Evolutionary conservation across 2,329 filamentous ascomycete genomes (phyloP), one percentile per base, ranked within the genome.

Genomic region (Phialocephala sp.): DNA sequence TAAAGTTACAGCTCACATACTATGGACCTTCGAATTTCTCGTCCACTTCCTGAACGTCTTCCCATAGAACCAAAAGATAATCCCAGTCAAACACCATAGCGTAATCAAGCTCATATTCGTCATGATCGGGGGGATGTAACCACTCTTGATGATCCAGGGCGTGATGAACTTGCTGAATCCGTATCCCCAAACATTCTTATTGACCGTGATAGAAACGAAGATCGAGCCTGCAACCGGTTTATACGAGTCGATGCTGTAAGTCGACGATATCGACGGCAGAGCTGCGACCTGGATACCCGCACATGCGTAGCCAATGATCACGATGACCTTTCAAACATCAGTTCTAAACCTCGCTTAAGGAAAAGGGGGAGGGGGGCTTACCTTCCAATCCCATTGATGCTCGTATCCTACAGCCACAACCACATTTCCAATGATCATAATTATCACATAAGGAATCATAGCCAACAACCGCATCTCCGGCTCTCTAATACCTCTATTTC

Each of bases 111-210:
- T 77, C 74, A 85, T 84, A 68, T 89, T 88, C 24, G 84, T 81
- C 85, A 89, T 87, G 71, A 88, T 87, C 0, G 85, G 85, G 5
- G 80, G 76, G 20, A 88, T 79, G 70, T 84, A 87, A 37, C 85
- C 85, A 45, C 65, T 74, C 68, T 80, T 74, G 24, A 77, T 77
- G 14, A 80, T 79, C 85, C 85, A 88, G 0, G 78, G 76, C 0
- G 83, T 85, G 65, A 86, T 83, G 68, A 85, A 86, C 62, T 85
- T 83, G 59, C 78, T 78, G 69, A 88, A 84, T 0, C 86, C 85
- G 72, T 87, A 89, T 0, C 87, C 86, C 84, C 85, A 88, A 0
- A 88, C 62, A 64, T 89, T 89, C 78, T 89, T 89, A 72, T 87
- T 87, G 55, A 89, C 85, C 0, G 86, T 89, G 68, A 87, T 84